phyloP scores from a whole-genome alignment of 768 basidiomycete species.

The Gautieria morchelliformis region DNA sequence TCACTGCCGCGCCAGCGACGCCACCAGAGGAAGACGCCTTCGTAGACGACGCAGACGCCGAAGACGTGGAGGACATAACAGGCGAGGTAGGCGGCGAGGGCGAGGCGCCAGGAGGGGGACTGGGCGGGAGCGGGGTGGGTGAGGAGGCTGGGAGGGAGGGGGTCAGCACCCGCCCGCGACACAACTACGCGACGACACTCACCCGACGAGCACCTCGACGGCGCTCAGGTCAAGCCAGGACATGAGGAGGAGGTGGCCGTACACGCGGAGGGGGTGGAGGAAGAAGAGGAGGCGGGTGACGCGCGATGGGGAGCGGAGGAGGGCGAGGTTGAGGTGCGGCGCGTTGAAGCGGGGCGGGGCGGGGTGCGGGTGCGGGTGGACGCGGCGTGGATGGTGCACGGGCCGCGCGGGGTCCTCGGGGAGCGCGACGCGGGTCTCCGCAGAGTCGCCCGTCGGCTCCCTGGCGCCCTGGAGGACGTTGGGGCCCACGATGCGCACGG shows the following conservation, averaged over 20 bases:
- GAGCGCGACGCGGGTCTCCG: background rate
- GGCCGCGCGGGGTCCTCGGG: background rate
- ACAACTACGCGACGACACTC: no score
- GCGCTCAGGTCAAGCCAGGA: no score
- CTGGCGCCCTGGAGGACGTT: conserved; percentile 34
- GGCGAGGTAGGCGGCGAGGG: conserved; percentile 71
- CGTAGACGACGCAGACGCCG: conserved; percentile 63
- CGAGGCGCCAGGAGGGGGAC: conserved; percentile 74
- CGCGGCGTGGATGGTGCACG: conserved; percentile 26
- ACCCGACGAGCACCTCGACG: no score
- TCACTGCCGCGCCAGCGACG: conserved; percentile 25
- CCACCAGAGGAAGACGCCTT: conserved; percentile 16
- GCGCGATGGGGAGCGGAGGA: no score
- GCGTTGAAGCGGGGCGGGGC: no score
- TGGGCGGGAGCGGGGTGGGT: conserved; percentile 56
- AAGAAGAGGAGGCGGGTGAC: no score
- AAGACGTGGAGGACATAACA: conserved; percentile 73
- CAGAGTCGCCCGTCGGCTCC: conserved; percentile 28
- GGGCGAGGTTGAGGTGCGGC: no score
- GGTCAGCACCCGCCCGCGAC: no score
- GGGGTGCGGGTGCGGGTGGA: background rate
- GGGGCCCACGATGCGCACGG: conserved; percentile 71
- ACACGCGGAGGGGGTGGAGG: no score
- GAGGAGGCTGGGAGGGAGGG: conserved; percentile 58
- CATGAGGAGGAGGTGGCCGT: no score